Conservation (phyloP, 164 flowering plant genomes). For the Cinnamomum micranthum region DNA sequence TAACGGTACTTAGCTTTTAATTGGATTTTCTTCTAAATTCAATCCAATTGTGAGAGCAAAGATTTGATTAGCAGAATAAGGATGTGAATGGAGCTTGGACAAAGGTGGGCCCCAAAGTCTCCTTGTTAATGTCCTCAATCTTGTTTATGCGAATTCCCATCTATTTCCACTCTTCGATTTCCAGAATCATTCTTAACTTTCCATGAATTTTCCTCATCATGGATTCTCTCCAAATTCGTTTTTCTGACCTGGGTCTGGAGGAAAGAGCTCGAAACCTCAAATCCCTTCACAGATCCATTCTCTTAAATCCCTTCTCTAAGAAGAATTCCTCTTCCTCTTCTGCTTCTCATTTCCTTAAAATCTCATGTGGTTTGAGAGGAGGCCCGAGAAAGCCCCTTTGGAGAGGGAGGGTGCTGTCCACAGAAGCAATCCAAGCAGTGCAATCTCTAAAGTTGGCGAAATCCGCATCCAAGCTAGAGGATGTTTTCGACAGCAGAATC, state of each 20-base stretch:
- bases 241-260: slow-evolving; percentile 3
- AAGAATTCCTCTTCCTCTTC: background rate
- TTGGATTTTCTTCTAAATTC: too few relatives aligned
- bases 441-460: slow-evolving; percentile 71
- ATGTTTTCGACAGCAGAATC: slow-evolving; percentile 40
- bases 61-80: too few relatives aligned
- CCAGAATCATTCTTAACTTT: background rate
- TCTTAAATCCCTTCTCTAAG: background rate
- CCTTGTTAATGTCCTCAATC: too few relatives aligned
- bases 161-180: background rate
- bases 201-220: background rate
- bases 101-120: too few relatives aligned
- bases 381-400: slow-evolving; percentile 51
- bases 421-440: slow-evolving; percentile 76
- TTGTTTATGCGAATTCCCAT: too few relatives aligned
- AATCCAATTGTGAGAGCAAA: too few relatives aligned
- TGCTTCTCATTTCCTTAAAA: too few relatives aligned
- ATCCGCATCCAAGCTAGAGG: slow-evolving; percentile 36
- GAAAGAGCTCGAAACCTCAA: background rate
- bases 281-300: background rate
- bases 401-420: slow-evolving; percentile 59
- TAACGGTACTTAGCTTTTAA: too few relatives aligned
- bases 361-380: slow-evolving; percentile 45
- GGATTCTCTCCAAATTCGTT: slow-evolving; percentile 11
- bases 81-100: too few relatives aligned